These are phyloP conservation scores for Adansonia gregorii DNA, from an alignment of 441 rosid genomes.

Conservation along the genomic window DNA sequence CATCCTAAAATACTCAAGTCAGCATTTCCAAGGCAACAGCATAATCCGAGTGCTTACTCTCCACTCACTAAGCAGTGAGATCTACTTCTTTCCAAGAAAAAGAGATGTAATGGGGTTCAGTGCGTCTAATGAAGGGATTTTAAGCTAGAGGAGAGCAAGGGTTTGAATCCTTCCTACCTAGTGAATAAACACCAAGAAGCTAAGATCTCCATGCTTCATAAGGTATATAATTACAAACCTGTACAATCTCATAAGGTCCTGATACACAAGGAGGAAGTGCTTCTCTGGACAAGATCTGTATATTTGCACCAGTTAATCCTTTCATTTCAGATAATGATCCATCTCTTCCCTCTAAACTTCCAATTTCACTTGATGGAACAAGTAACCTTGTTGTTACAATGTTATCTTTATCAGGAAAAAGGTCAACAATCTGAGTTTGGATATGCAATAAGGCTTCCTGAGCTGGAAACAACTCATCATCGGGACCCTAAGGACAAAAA, in stretches of 20 bases:
- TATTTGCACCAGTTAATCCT: slow-evolving; percentile 71
- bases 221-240: slow-evolving; percentile 51
- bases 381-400: slow-evolving; percentile 75
- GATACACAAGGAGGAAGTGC: slow-evolving; percentile 63
- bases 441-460: slow-evolving; percentile 98
- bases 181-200: slow-evolving; percentile 14
- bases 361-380: slow-evolving; percentile 68
- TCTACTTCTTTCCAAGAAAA: too few relatives aligned
- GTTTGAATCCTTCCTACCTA: slow-evolving; percentile 11
- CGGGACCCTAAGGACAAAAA: slow-evolving; percentile 67
- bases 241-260: slow-evolving; percentile 70
- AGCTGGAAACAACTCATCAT: slow-evolving; percentile 92
- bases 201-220: slow-evolving; percentile 23
- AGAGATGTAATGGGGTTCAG: too few relatives aligned
- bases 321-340: slow-evolving; percentile 74
- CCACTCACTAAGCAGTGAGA: too few relatives aligned
- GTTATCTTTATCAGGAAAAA: slow-evolving; percentile 72
- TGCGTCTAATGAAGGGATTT: too few relatives aligned
- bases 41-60: too few relatives aligned
- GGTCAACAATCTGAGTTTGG: slow-evolving; percentile 82
- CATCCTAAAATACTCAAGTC: too few relatives aligned
- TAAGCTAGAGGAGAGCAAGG: too few relatives aligned
- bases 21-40: too few relatives aligned
- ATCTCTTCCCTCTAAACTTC: slow-evolving; percentile 86
- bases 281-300: slow-evolving; percentile 73